Base-by-base conservation (phyloP, 1,139 yeast species). In the Geotrichum klebahnii region DNA sequence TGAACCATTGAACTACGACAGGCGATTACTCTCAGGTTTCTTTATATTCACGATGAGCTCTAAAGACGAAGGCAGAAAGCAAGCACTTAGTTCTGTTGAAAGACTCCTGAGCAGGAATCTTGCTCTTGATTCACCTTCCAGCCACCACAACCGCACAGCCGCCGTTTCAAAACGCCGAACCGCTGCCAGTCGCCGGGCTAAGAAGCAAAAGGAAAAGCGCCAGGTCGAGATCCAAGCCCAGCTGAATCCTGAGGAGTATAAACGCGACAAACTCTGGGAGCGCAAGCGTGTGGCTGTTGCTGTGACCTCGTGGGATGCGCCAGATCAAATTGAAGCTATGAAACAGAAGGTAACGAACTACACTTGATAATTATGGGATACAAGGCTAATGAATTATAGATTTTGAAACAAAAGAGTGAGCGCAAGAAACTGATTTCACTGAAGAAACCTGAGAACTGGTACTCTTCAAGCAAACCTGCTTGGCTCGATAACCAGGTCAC, bases 81-180 rank as follows among this genome's bases (percentile, higher is more conserved):
- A 37, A 16, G 51, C 51, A 3, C 34, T 42, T 5, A 47, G 43
- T 22, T 42, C 51, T 4, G 37, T 59, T 9, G 54, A 58, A n/a
- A 46, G 60, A 8, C 53, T 59, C n/a, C 44, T 59, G 31, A 48
- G 54, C 32, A 39, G 57, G 17, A 58, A 57, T 4, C 52, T 59
- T 17, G 55, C 58, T 2, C 53, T 44, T 14, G 54, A 51, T n/a
- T n/a, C n/a, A n/a, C n/a, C n/a, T n/a, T n/a, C n/a, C n/a, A 8
- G 48, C 43, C 2, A 42, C 23, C 29, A 33, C 26, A 3, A 37
- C 35, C 5, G n/a, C 38, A 8, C 35, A 5, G 23, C 16, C 29
- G 41, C 46, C 28, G 46, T 37, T 10, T n/a, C 36, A 23, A 39
- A 47, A 28, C 43, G 48, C 31, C 46, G 59, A 20, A 43, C 51